Percentiles rank a stretch among this genome's conserved stretches.
Conservation (phyloP, 139 green algal species). For the Coelastrella sp. region DNA sequence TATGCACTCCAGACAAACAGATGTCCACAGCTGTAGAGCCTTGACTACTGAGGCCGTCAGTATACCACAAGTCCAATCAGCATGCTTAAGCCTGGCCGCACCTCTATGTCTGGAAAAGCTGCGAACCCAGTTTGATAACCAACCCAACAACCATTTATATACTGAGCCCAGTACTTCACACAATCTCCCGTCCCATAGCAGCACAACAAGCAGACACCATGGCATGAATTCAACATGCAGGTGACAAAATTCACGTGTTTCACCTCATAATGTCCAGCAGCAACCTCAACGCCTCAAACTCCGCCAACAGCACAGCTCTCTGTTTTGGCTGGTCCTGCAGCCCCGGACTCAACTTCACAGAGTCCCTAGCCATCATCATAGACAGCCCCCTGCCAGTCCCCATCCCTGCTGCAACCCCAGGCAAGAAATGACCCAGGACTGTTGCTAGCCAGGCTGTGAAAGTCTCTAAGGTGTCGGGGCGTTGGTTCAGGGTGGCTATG, state of each 20-base stretch:
- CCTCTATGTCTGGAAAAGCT: too few species aligned
- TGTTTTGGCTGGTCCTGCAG: background rate
- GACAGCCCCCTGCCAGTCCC: background rate
- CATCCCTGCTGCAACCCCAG: conserved; percentile 9
- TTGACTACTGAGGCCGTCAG: too few species aligned
- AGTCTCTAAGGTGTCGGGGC: background rate
- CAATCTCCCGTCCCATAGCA: too few species aligned
- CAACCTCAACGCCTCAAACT: conserved; percentile 9
- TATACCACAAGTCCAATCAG: background rate
- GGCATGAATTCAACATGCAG: too few species aligned
- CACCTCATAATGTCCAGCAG: conserved; percentile 31
- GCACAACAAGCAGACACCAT: too few species aligned
- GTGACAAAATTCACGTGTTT: too few species aligned
- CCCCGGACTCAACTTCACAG: background rate
- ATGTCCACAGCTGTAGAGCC: too few species aligned
- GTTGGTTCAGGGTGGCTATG: background rate
- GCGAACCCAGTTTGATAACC: too few species aligned
- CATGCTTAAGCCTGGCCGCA: background rate
- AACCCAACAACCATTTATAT: too few species aligned
- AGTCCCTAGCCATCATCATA: background rate
- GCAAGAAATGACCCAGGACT: background rate
- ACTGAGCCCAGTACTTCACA: too few species aligned
- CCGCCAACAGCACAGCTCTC: background rate
- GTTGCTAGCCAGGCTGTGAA: conserved; percentile 12
- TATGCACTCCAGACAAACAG: too few species aligned